A percentile compares a stretch with the other conserved stretches of the same genome.
These are phyloP conservation scores for Ceratocystiopsis minuta DNA, from an alignment of 2,329 filamentous ascomycete genomes.

Conservation along the genomic window DNA sequence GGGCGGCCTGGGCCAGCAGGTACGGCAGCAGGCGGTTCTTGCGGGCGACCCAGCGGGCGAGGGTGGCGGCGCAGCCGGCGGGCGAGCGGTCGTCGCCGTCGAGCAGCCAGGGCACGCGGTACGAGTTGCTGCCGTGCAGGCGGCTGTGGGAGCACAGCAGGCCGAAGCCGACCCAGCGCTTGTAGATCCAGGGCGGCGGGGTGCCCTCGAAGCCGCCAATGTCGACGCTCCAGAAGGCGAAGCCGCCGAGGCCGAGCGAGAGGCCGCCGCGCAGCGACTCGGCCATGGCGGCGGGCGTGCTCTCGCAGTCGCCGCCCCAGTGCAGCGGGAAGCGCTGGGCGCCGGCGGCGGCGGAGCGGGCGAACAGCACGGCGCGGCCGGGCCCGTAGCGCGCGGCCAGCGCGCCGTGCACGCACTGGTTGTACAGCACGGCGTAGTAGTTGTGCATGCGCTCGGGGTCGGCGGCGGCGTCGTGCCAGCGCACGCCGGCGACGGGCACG, in stretches of 20 bases:
- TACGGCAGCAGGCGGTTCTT: slow-evolving; percentile 36
- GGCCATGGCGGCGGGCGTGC: slow-evolving; percentile 53
- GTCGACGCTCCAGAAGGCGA: slow-evolving; percentile 16
- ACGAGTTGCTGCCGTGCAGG: slow-evolving; percentile 50
- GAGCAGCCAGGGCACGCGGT: slow-evolving; percentile 59
- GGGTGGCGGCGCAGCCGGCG: slow-evolving; percentile 32
- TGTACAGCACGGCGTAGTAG: slow-evolving; percentile 58
- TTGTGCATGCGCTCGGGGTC: slow-evolving; percentile 57
- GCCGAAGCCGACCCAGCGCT: slow-evolving; percentile 63
- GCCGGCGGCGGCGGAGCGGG: slow-evolving; percentile 48
- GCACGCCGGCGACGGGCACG: slow-evolving; percentile 45
- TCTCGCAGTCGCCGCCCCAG: slow-evolving; percentile 63
- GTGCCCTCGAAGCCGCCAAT: slow-evolving; percentile 41
- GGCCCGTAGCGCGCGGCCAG: slow-evolving; percentile 34
- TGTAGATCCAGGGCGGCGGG: slow-evolving; percentile 52
- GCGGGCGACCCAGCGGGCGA: slow-evolving; percentile 28
- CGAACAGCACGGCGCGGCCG: slow-evolving; percentile 45
- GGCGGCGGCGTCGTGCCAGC: slow-evolving; percentile 40
- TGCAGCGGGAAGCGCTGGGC: slow-evolving; percentile 51
- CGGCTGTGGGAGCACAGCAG: slow-evolving; percentile 52
- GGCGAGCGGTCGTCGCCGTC: slow-evolving; percentile 42
- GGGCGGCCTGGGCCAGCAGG: slow-evolving; percentile 24
- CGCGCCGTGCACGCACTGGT: slow-evolving; percentile 49
- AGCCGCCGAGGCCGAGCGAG: slow-evolving; percentile 14
- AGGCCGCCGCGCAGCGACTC: slow-evolving; percentile 28